Evolutionary conservation across 2,329 filamentous ascomycete species (phyloP).

Genomic region (Fusarium annulatum): DNA sequence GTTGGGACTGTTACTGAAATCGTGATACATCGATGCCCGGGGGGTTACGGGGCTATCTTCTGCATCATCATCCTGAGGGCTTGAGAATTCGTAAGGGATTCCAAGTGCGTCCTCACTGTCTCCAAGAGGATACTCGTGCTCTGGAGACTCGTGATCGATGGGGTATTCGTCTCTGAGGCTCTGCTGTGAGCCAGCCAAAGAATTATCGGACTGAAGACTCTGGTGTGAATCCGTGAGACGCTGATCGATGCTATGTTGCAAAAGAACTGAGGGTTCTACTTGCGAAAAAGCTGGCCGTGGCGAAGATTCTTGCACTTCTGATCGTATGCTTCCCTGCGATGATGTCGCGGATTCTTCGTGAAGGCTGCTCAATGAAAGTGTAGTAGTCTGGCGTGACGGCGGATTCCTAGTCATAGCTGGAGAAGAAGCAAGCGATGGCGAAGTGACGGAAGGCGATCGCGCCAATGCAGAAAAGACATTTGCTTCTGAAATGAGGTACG

Average conservation of each 20-base stretch:
- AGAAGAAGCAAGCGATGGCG: constrained; percentile 59
- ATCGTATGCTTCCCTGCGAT: constrained; percentile 42
- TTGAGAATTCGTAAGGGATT: constrained; percentile 65
- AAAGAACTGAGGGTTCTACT: constrained; percentile 4
- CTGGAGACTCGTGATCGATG: constrained; percentile 32
- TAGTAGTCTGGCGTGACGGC: constrained; percentile 48
- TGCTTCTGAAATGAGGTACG: constrained; percentile 74
- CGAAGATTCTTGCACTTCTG: constrained; percentile 32
- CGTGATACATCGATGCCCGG: constrained; percentile 61
- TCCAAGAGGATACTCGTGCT: constrained; percentile 46
- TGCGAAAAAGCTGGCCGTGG: constrained; percentile 38
- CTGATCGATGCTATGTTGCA: constrained; percentile 17
- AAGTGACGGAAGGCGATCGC: constrained; percentile 64
- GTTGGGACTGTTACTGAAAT: constrained; percentile 43
- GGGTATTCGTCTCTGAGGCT: constrained; percentile 42
- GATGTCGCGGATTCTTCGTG: constrained; percentile 42
- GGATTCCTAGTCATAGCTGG: constrained; percentile 59
- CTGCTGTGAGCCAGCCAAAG: constrained; percentile 39
- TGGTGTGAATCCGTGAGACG: constrained; percentile 36
- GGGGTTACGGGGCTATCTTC: constrained; percentile 61
- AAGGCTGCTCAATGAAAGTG: constrained; percentile 45
- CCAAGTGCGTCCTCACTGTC: constrained; percentile 68
- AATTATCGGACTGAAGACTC: constrained; percentile 25
- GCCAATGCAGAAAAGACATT: constrained; percentile 71
- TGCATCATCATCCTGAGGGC: constrained; percentile 52